Evolutionary conservation across 805 yeast genomes (phyloP), one percentile per base, ranked within the genome.

Genomic region (Starmera dryadoides): DNA sequence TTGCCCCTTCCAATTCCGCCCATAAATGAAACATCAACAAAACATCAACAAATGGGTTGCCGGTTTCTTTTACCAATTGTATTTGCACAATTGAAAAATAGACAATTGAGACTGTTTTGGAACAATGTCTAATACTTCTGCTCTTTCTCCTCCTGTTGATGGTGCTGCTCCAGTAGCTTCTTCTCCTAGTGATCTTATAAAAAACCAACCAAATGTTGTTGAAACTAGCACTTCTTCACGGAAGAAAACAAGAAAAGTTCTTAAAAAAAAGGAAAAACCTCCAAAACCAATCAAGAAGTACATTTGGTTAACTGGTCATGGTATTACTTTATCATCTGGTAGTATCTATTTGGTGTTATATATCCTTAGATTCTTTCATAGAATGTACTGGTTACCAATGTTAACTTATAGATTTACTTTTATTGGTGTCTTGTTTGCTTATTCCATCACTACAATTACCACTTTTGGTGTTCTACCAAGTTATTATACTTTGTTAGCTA

Each of bases 401-500:
- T 55, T 79, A 12, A 42, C 68, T 26, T 84, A 82, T 59, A 60
- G 80, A 44, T 46, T 78, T 31, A 55, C 82, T 6, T 61, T 83
- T 14, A 34, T 75, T 6, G 89, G 89, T 14, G 71, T 78, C 1
- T 53, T 74, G 29, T 38, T 62, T 11, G 68, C 88, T 4, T 71
- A 77, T 49, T 44, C 69, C 1, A 62, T 79, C 33, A 70, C 86
- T 1, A 63, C 77, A 38, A 50, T 71, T 25, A 80, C 81, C 35
- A 77, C 76, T 46, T 80, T 79, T 62, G 79, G 79, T 19, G 64
- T 67, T 22, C 66, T 71, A 38, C 94, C 95, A 6, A 69, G 79
- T 5, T 69, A 77, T 53, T 71, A 73, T 40, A 75, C 79, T 4
- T 63, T 88, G 55, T 53, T 86, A 39, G 79, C 88, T 9, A 75